Evolutionary conservation across 306 rosid species (phyloP).

Genomic region (Dicorynia guianensis): DNA sequence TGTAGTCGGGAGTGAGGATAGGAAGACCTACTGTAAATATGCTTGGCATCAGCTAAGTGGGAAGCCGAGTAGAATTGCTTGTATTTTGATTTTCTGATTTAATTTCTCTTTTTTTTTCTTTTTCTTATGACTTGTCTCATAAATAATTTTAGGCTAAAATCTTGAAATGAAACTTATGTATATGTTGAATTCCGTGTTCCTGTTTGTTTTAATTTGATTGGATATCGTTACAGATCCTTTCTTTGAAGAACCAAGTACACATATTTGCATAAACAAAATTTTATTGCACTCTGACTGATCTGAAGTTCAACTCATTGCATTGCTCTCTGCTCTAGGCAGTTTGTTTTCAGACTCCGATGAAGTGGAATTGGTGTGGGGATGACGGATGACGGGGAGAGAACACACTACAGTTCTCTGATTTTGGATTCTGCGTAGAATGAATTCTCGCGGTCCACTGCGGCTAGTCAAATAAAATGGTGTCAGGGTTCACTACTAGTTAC

Average conservation of each 20-base stretch:
- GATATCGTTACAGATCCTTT: background rate
- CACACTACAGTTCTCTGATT: too few species aligned
- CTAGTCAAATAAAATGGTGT: background rate
- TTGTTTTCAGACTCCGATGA: too few species aligned
- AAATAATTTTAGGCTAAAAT: constrained; percentile 74
- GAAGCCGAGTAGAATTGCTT: constrained; percentile 61
- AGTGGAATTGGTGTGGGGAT: too few species aligned
- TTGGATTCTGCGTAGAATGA: too few species aligned
- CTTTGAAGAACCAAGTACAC: too few species aligned
- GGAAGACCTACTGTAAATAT: constrained; percentile 70
- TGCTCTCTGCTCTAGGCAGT: too few species aligned
- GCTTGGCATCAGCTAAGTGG: constrained; percentile 55
- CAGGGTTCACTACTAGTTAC: too few species aligned
- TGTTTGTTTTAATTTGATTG: constrained; percentile 1
- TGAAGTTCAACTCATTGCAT: too few species aligned
- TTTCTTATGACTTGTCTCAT: constrained; percentile 62
- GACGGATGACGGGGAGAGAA: too few species aligned
- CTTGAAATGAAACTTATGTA: constrained; percentile 60
- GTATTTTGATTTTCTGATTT: constrained; percentile 54
- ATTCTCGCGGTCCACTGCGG: background rate
- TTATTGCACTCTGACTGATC: background rate
- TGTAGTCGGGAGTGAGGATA: constrained; percentile 51
- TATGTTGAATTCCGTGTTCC: constrained; percentile 42
- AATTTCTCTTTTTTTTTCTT: constrained; percentile 23
- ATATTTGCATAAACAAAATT: too few species aligned